A percentile compares a stretch with the other conserved stretches of the same genome.
These are phyloP conservation scores for Coemansia sp. DNA, from an alignment of 192 early-diverging fungal genomes.

Conservation along the genomic window DNA sequence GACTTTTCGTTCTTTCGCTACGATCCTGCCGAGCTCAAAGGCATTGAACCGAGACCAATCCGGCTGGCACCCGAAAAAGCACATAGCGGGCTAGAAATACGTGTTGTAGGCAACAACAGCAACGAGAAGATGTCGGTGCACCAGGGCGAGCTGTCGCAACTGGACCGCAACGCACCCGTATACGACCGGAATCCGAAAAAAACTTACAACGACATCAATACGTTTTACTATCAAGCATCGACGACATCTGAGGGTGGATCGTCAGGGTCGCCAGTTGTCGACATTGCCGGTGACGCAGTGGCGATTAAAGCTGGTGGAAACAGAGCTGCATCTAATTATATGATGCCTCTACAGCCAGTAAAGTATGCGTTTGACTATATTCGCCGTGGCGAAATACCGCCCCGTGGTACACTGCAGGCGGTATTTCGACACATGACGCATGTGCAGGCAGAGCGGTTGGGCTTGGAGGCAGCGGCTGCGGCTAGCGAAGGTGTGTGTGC, in stretches of 20 bases:
- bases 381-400: constrained; percentile 56
- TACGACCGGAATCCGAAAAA: constrained; percentile 32
- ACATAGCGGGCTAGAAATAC: constrained; percentile 69
- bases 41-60: constrained; percentile 26
- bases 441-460: constrained; percentile 34
- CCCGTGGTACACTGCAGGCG: constrained; percentile 75
- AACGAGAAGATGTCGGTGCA: constrained; percentile 78
- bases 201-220: constrained; percentile 68
- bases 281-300: constrained; percentile 73
- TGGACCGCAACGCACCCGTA: constrained; percentile 68
- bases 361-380: constrained; percentile 63
- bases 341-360: constrained; percentile 70
- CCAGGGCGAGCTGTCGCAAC: constrained; percentile 68
- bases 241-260: constrained; percentile 66
- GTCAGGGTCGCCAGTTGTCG: constrained; percentile 73
- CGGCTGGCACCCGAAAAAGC: constrained; percentile 65
- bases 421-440: constrained; percentile 68
- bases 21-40: constrained; percentile 61
- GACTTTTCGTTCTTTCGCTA: constrained; percentile 82
- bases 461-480: constrained; percentile 8
- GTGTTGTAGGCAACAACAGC: constrained; percentile 71
- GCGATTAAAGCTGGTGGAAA: constrained; percentile 62
- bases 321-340: constrained; percentile 58
- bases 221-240: constrained; percentile 75
- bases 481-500: constrained; percentile 59